These are phyloP conservation scores for Antrodiella citrinella DNA, from an alignment of 768 basidiomycete species.

Conservation along the genomic window DNA sequence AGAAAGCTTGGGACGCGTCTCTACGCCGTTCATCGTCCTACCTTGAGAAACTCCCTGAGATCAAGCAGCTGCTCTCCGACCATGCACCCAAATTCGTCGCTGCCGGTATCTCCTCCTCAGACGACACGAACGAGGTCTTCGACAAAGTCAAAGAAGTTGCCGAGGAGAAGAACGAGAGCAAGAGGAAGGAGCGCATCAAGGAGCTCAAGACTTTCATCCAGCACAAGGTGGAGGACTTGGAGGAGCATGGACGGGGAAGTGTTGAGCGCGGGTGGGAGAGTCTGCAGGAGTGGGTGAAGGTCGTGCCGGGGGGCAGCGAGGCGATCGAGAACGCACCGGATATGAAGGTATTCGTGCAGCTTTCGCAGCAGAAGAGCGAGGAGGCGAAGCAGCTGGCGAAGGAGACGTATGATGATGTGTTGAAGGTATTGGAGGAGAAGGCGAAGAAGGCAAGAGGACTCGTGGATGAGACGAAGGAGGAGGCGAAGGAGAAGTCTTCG, in stretches of 20 bases:
- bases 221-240: constrained; percentile 20
- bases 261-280: constrained; percentile 16
- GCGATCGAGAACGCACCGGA: constrained; percentile 20
- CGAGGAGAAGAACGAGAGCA: constrained; percentile 10
- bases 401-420: constrained; percentile 23
- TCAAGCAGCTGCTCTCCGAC: constrained; percentile 20
- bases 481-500: constrained; percentile 13
- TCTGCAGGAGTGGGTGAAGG: constrained; percentile 20
- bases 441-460: constrained; percentile 21
- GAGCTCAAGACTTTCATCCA: constrained; percentile 21
- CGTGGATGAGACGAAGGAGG: constrained; percentile 17
- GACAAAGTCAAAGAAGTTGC: constrained; percentile 13
- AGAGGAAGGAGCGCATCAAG: constrained; percentile 19
- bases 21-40: constrained; percentile 18
- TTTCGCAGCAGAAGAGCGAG: constrained; percentile 18
- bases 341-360: constrained; percentile 13
- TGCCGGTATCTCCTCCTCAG: constrained; percentile 8
- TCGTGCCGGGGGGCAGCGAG: constrained; percentile 22
- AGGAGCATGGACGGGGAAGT: constrained; percentile 7
- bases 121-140: constrained; percentile 16
- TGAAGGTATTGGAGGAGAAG: constrained; percentile 24
- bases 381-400: constrained; percentile 24
- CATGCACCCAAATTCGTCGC: constrained; percentile 20
- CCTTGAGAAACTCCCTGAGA: constrained; percentile 22
- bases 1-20: constrained; percentile 21